Evolutionary conservation across 1,284 basidiomycete genomes (phyloP).

Genomic region (Ustilago lituana): DNA sequence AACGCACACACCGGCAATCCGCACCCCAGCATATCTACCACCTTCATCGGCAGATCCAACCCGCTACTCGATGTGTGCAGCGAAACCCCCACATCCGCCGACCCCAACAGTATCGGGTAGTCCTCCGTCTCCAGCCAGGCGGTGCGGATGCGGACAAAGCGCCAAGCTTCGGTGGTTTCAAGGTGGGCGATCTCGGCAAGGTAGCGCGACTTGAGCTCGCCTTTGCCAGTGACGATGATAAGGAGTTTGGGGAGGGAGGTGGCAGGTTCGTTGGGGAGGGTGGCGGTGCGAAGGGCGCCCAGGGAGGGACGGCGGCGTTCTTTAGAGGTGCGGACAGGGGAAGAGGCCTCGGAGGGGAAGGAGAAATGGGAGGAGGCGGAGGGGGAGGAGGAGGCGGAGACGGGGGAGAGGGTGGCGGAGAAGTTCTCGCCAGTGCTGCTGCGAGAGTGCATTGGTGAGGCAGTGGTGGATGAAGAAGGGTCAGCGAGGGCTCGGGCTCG

Average conservation of each 20-base stretch:
- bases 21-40: slow-evolving; percentile 99
- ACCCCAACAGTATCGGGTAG: slow-evolving; percentile 71
- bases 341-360: not conserved
- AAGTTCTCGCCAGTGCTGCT: slow-evolving; percentile 24
- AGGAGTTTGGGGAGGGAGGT: slow-evolving; percentile 68
- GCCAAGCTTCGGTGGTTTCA: slow-evolving; percentile 78
- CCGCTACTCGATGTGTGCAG: slow-evolving; percentile 90
- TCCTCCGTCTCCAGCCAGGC: slow-evolving; percentile 61
- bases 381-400: slow-evolving; percentile 19
- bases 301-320: slow-evolving; percentile 36
- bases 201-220: slow-evolving; percentile 79
- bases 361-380: slow-evolving; percentile 8
- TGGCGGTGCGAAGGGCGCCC: slow-evolving; percentile 21
- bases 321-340: slow-evolving; percentile 22
- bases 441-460: slow-evolving; percentile 11
- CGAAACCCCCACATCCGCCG: slow-evolving; percentile 89
- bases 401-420: slow-evolving; percentile 13
- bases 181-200: slow-evolving; percentile 75
- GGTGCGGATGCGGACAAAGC: slow-evolving; percentile 76
- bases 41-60: slow-evolving; percentile 97
- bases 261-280: slow-evolving; percentile 38
- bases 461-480: not conserved
- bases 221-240: slow-evolving; percentile 91
- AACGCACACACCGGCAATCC: slow-evolving; percentile 90
- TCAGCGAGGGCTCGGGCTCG: slow-evolving; percentile 68